Evolutionary conservation across 495 filamentous ascomycete species (phyloP), one percentile per base, ranked within the genome.

Genomic region (Trichoderma asperelloides): DNA sequence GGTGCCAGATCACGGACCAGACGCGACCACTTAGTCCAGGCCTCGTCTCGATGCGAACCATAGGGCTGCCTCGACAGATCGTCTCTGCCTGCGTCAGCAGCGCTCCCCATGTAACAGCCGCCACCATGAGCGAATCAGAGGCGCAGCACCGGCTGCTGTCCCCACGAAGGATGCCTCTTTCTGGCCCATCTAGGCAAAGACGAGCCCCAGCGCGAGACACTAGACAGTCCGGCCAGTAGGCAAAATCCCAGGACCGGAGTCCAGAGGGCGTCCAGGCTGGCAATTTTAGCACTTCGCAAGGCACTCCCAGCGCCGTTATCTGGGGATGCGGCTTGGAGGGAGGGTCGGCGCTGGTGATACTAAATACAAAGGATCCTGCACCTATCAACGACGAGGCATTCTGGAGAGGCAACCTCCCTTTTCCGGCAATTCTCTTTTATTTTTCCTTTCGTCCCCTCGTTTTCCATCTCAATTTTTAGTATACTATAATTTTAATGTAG

Each of bases 71-170:
- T 60, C 16, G 23, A 27, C 27, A 60, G 55, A 60, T 60, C 55
- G 55, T 60, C 55, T 60, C 55, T 60, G 55, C 55, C 55, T 60
- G 55, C 23, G 55, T 60, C 21, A 60, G 55, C 55, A 60, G 55
- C n/a, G 55, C 55, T 60, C 55, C 55, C 55, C 55, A 60, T 60
- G 55, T 12, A 60, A 60, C 55, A 60, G 27, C 55, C 55, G 55
- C n/a, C 55, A 60, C 55, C 55, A 60, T 60, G 55, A 60, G 55
- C 55, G 55, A 60, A 60, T 60, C 55, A 60, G 55, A 60, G 55
- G 55, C 55, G 55, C 55, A 60, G 55, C 55, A 3, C 55, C 55
- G 3, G 27, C 15, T 23, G 23, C 25, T 9, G 27, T 60, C 55
- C 55, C 55, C 55, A 60, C 55, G 55, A 60, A 60, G 55, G 55